These are phyloP conservation scores for Marasmius sp. DNA, from an alignment of 1,284 basidiomycete genomes.

Conservation along the genomic window DNA sequence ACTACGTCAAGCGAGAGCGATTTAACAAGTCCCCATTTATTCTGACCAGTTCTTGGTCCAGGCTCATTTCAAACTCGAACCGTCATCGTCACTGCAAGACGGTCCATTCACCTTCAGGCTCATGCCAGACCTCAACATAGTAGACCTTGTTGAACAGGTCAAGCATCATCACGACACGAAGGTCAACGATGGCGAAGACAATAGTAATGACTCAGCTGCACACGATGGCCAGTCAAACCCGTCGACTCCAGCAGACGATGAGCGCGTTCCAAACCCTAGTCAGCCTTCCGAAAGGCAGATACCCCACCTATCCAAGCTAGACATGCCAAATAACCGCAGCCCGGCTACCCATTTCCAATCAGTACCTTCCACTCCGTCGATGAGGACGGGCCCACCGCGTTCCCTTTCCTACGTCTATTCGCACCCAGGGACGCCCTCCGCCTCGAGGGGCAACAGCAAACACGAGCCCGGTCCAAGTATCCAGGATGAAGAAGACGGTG, in stretches of 20 bases:
- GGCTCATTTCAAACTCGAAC: background rate
- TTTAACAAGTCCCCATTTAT: no score
- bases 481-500: slow-evolving; percentile 25
- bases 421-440: slow-evolving; percentile 43
- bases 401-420: slow-evolving; percentile 67
- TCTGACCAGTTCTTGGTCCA: background rate
- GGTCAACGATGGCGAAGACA: no score
- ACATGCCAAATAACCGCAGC: slow-evolving; percentile 1
- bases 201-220: background rate
- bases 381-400: slow-evolving; percentile 70
- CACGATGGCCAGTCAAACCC: background rate
- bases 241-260: background rate
- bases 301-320: background rate
- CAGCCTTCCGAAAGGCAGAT: background rate
- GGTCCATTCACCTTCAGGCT: background rate
- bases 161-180: background rate
- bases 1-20: no score
- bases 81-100: background rate
- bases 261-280: background rate
- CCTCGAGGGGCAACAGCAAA: slow-evolving; percentile 30
- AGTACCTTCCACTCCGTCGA: slow-evolving; percentile 54
- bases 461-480: slow-evolving; percentile 26
- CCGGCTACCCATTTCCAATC: slow-evolving; percentile 11
- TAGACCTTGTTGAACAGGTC: background rate
- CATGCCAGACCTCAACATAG: background rate